A percentile compares a stretch with the other conserved stretches of the same genome.
These are phyloP conservation scores for Saccharum hybrid DNA, from an alignment of 202 grass and related monocot genomes.

Conservation along the genomic window DNA sequence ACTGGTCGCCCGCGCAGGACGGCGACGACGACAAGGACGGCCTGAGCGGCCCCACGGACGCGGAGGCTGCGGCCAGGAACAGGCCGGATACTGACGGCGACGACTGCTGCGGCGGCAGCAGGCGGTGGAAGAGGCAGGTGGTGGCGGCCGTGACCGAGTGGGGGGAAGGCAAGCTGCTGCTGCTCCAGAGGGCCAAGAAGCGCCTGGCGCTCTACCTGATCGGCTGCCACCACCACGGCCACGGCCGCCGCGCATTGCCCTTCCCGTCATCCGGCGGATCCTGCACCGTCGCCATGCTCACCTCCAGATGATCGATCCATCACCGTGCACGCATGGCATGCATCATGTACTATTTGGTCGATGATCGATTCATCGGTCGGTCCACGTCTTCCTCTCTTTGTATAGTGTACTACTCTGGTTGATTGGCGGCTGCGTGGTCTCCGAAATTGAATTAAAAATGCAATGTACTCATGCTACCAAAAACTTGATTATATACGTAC, in stretches of 20 bases:
- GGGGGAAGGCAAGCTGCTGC: conserved; percentile 60
- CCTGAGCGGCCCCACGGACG: conserved; percentile 8
- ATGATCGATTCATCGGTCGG: too few species aligned
- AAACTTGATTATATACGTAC: too few species aligned
- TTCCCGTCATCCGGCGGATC: conserved; percentile 17
- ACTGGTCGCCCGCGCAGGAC: conserved; percentile 25
- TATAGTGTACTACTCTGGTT: too few species aligned
- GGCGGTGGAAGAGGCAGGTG: neutral
- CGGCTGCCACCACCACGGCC: conserved; percentile 56
- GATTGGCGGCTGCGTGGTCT: too few species aligned
- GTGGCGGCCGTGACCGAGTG: conserved; percentile 52
- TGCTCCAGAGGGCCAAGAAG: conserved; percentile 55
- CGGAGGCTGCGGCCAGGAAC: neutral
- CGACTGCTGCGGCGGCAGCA: conserved; percentile 1
- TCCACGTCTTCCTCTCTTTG: too few species aligned
- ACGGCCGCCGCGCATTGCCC: conserved; percentile 30
- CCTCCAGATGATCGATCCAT: conserved; percentile 29
- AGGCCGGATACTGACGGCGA: neutral
- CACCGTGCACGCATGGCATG: too few species aligned
- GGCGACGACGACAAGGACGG: neutral
- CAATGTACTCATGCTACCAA: too few species aligned
- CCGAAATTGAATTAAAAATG: too few species aligned
- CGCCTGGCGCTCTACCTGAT: conserved; percentile 62
- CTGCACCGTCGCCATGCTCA: conserved; percentile 44
- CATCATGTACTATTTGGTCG: too few species aligned